Percentiles rank a stretch among this genome's conserved stretches.
phyloP scores from a whole-genome alignment of 495 filamentous ascomycete species.

The Daldinia bambusicola region DNA sequence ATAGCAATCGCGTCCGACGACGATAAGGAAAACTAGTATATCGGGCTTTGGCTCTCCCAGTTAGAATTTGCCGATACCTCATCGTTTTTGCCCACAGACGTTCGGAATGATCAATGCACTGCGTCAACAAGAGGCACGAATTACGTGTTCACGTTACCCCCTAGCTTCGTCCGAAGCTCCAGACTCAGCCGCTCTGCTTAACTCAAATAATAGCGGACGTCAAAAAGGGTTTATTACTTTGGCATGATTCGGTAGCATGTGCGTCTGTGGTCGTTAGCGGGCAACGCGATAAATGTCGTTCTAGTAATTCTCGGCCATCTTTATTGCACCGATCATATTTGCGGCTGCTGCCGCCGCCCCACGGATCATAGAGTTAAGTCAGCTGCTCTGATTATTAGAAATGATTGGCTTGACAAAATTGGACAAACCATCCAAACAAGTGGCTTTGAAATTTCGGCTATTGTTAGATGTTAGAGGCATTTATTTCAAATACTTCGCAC shows the following conservation, averaged over 20 bases:
- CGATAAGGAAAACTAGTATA: slow-evolving; percentile 6
- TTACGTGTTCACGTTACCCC: slow-evolving; percentile 28
- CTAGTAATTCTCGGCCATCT: slow-evolving; percentile 41
- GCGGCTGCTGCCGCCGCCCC: slow-evolving; percentile 16
- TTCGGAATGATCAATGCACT: slow-evolving; percentile 5
- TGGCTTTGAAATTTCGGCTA: too few relatives aligned
- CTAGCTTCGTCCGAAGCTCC: slow-evolving; percentile 28
- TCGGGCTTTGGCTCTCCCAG: slow-evolving; percentile 3
- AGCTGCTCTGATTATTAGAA: background rate
- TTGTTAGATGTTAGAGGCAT: background rate
- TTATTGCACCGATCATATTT: slow-evolving; percentile 31
- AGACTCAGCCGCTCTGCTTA: slow-evolving; percentile 1
- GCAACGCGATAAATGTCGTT: slow-evolving; percentile 21
- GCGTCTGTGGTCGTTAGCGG: slow-evolving; percentile 11
- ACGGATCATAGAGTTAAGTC: slow-evolving; percentile 22
- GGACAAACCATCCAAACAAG: background rate
- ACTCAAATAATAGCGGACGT: slow-evolving; percentile 21
- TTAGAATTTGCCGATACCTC: background rate
- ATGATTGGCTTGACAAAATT: background rate
- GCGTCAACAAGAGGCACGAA: slow-evolving; percentile 7
- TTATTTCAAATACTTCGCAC: background rate
- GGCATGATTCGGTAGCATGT: slow-evolving; percentile 22
- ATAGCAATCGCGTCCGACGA: slow-evolving; percentile 12
- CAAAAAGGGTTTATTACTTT: background rate
- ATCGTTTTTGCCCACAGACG: background rate